Evolutionary conservation across 2,329 filamentous ascomycete species (phyloP).

Genomic region (Fusarium concolor): DNA sequence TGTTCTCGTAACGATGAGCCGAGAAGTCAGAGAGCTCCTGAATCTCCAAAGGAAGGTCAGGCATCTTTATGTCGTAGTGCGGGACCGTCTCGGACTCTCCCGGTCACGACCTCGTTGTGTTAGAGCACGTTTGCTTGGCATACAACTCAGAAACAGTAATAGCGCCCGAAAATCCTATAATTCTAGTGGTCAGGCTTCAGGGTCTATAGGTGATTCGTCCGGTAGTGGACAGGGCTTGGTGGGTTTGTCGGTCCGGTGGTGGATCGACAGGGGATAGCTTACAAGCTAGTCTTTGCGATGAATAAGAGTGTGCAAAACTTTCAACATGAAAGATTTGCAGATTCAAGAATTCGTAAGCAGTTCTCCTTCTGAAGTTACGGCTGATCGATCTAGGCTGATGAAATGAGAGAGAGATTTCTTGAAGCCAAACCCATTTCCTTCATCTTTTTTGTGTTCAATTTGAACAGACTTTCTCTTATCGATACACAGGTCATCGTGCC

Average conservation of each 20-base stretch:
- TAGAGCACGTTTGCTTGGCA: constrained; percentile 16
- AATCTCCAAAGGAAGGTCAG: too few species aligned
- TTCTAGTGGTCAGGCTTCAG: background rate
- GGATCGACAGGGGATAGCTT: background rate
- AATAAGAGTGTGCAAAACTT: background rate
- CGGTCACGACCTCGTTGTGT: background rate
- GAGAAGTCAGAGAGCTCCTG: too few species aligned
- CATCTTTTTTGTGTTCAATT: background rate
- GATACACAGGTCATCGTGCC: background rate
- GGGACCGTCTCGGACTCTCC: background rate
- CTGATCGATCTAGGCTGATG: background rate
- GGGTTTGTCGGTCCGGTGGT: background rate
- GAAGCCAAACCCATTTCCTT: background rate
- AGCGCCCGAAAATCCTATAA: background rate
- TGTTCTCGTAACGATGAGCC: background rate
- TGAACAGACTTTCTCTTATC: background rate
- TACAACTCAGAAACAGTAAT: background rate
- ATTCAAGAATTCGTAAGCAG: background rate
- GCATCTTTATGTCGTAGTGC: background rate
- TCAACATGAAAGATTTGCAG: background rate
- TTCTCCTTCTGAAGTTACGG: too few species aligned
- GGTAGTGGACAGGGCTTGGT: background rate
- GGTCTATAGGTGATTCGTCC: too few species aligned
- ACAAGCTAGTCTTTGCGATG: background rate
- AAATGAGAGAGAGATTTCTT: background rate